Evolutionary conservation across 345 rosid genomes (phyloP).

Genomic region (Hibiscus mutabilis): DNA sequence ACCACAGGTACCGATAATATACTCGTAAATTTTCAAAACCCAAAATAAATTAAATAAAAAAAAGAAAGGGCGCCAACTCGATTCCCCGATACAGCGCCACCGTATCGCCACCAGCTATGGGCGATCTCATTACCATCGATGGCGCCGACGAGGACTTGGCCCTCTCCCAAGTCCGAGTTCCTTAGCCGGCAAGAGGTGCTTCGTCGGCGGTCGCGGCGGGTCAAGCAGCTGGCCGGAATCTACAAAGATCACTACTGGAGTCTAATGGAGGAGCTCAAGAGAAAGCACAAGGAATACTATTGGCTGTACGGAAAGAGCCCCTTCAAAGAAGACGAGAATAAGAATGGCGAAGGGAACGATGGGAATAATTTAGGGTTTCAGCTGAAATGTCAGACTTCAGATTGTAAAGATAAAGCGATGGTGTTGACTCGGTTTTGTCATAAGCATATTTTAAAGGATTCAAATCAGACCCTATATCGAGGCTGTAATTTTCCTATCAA

Average conservation of each 20-base stretch:
- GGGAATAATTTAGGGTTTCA: conserved; percentile 9
- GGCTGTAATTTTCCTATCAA: conserved; percentile 31
- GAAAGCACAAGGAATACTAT: conserved; percentile 45
- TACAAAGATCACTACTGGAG: conserved; percentile 54
- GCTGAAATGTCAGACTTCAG: conserved; percentile 16
- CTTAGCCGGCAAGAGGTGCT: conserved; percentile 31
- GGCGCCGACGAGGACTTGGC: conserved; percentile 1
- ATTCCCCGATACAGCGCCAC: neutral
- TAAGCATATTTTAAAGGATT: conserved; percentile 31
- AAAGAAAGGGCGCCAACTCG: neutral
- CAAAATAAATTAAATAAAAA: neutral
- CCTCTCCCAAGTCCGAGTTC: conserved; percentile 13
- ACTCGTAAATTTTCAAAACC: neutral
- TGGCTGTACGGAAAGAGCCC: conserved; percentile 62
- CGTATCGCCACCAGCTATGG: neutral
- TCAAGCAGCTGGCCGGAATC: conserved; percentile 22
- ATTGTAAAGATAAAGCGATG: conserved; percentile 37
- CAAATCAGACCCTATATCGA: conserved; percentile 35
- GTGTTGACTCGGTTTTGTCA: conserved; percentile 35
- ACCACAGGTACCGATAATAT: no score
- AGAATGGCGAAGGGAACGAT: neutral
- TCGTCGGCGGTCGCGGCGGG: conserved; percentile 25
- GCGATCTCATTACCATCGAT: neutral
- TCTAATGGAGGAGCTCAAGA: conserved; percentile 53
- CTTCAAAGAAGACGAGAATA: conserved; percentile 29